Evolutionary conservation across 2,329 filamentous ascomycete species (phyloP).

Genomic region (Lecanoromycetidae sp.): DNA sequence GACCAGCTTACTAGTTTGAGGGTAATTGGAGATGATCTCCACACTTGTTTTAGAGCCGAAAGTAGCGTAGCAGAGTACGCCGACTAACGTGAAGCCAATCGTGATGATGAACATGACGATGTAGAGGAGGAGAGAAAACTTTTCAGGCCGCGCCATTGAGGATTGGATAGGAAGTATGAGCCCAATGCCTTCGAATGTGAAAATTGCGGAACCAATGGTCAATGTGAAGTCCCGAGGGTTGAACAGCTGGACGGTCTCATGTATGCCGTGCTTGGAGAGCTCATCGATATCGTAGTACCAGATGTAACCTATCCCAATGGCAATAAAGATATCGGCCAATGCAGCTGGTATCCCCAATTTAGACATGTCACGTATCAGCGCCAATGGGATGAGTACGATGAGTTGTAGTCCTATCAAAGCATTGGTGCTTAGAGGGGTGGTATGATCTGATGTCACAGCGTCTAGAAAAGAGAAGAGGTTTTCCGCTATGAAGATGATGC

Average conservation of each 20-base stretch:
- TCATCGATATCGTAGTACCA: constrained; percentile 56
- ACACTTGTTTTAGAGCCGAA: constrained; percentile 58
- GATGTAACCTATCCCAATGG: constrained; percentile 59
- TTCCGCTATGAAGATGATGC: constrained; percentile 65
- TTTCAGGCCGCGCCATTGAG: constrained; percentile 58
- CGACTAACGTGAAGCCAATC: constrained; percentile 58
- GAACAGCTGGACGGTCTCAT: constrained; percentile 53
- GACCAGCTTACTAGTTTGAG: constrained; percentile 57
- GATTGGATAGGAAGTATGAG: constrained; percentile 66
- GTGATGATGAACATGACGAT: constrained; percentile 63
- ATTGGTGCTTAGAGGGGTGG: constrained; percentile 41
- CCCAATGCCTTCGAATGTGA: constrained; percentile 68
- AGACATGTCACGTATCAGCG: constrained; percentile 62
- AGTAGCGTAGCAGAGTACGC: constrained; percentile 60
- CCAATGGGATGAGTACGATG: constrained; percentile 51
- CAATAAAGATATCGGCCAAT: constrained; percentile 59
- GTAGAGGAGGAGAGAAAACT: constrained; percentile 54
- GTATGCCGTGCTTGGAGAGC: constrained; percentile 45
- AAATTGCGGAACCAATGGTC: constrained; percentile 62
- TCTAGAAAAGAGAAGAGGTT: constrained; percentile 57
- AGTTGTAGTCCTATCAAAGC: constrained; percentile 56
- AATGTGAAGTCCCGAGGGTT: constrained; percentile 58
- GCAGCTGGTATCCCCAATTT: constrained; percentile 59
- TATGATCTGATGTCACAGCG: constrained; percentile 43
- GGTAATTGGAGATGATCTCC: constrained; percentile 65